These are phyloP conservation scores for Papiliotrema flavescens DNA, from an alignment of 1,284 basidiomycete genomes.

Conservation along the genomic window DNA sequence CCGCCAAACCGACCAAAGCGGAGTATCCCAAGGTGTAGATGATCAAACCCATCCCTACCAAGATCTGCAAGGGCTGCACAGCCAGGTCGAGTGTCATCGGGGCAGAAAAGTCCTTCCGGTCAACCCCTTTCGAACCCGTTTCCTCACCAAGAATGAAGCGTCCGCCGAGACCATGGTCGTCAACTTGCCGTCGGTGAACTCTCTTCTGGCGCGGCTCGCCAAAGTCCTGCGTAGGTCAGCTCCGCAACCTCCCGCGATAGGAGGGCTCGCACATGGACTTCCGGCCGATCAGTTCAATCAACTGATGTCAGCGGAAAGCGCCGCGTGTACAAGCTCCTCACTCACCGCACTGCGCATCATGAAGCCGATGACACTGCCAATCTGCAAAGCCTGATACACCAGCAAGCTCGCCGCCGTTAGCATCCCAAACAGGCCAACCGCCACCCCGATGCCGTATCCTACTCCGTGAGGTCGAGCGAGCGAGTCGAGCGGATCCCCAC, in stretches of 20 bases:
- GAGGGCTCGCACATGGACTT: slow-evolving; percentile 17
- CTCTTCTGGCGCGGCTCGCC: slow-evolving; percentile 13
- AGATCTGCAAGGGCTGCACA: slow-evolving; percentile 52
- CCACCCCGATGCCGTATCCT: slow-evolving; percentile 14
- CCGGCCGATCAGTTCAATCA: slow-evolving; percentile 21
- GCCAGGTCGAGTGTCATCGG: slow-evolving; percentile 50
- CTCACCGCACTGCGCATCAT: slow-evolving; percentile 6
- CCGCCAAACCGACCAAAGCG: slow-evolving; percentile 47
- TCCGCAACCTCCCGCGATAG: neutral
- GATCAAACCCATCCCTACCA: slow-evolving; percentile 62
- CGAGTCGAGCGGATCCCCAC: neutral
- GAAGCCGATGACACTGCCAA: slow-evolving; percentile 9
- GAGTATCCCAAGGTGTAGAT: slow-evolving; percentile 51
- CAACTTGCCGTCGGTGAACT: slow-evolving; percentile 45
- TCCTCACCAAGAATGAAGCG: slow-evolving; percentile 54
- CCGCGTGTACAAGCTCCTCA: neutral
- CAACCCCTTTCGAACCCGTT: neutral
- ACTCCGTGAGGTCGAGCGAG: slow-evolving; percentile 6
- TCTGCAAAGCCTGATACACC: slow-evolving; percentile 11
- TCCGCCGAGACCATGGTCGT: slow-evolving; percentile 70
- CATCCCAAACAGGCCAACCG: slow-evolving; percentile 14
- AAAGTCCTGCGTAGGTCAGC: slow-evolving; percentile 5
- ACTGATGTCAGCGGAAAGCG: slow-evolving; percentile 1
- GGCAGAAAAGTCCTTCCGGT: slow-evolving; percentile 5
- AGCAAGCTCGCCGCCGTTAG: slow-evolving; percentile 6